phyloP scores from a whole-genome alignment of 257 asterid species.

The Salvia splendens region DNA sequence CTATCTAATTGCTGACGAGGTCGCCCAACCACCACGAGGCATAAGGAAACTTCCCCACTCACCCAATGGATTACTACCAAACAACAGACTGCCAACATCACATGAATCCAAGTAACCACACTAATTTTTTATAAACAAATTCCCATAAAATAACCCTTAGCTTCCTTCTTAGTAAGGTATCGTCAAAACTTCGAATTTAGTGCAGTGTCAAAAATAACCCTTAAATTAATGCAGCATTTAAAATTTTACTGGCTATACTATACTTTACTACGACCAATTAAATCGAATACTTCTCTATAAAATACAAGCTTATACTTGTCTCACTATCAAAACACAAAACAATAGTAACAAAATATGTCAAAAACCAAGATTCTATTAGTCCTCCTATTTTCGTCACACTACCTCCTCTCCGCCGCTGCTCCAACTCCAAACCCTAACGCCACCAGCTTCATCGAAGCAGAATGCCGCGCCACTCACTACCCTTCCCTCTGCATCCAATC shows the following conservation, averaged over 20 bases:
- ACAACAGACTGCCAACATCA: neutral
- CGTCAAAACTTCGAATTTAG: neutral
- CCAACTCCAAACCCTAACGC: slow-evolving; percentile 26
- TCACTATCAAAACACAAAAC: neutral
- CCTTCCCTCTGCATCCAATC: slow-evolving; percentile 49
- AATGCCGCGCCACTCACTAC: slow-evolving; percentile 55
- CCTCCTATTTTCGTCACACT: slow-evolving; percentile 28
- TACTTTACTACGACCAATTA: neutral
- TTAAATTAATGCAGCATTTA: neutral
- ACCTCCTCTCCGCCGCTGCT: slow-evolving; percentile 7
- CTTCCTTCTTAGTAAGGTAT: neutral
- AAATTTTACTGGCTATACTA: neutral
- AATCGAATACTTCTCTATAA: neutral
- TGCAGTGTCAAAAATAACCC: neutral
- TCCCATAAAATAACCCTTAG: neutral
- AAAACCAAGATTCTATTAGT: slow-evolving; percentile 25
- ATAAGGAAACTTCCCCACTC: neutral
- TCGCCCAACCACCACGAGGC: neutral
- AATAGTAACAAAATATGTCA: slow-evolving; percentile 33
- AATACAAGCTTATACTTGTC: neutral
- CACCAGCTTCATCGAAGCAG: slow-evolving; percentile 42
- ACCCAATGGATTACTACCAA: neutral
- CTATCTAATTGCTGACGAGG: slow-evolving; percentile 18
- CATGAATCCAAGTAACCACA: slow-evolving; percentile 10
- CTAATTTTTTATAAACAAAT: neutral